phyloP scores from a whole-genome alignment of 2,329 filamentous ascomycete genomes.

The Neonectria punicea region DNA sequence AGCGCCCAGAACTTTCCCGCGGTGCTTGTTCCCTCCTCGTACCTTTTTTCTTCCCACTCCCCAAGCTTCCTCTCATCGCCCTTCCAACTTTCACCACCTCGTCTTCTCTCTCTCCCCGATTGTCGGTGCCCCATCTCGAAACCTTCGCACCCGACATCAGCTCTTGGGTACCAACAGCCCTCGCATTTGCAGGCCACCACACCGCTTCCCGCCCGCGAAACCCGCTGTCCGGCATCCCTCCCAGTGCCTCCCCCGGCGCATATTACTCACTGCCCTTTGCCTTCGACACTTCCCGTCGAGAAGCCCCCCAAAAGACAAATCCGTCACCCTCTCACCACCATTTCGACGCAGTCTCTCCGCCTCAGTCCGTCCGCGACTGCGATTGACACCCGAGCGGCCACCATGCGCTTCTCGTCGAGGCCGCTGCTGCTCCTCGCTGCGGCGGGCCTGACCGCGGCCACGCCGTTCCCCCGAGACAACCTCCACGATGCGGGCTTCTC shows the following conservation, averaged over 20 bases:
- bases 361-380: neutral
- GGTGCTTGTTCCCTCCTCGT: slow-evolving; percentile 28
- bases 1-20: slow-evolving; percentile 40
- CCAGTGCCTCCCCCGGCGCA: slow-evolving; percentile 7
- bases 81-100: slow-evolving; percentile 6
- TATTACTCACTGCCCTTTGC: neutral
- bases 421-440: slow-evolving; percentile 53
- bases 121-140: slow-evolving; percentile 2
- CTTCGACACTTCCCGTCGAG: neutral
- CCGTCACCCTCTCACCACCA: neutral
- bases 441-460: slow-evolving; percentile 50
- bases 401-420: slow-evolving; percentile 41
- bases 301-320: neutral
- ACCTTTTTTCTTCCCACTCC: slow-evolving; percentile 23
- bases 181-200: slow-evolving; percentile 19
- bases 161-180: slow-evolving; percentile 19
- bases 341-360: neutral
- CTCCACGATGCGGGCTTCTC: slow-evolving; percentile 60
- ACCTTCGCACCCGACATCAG: neutral
- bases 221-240: slow-evolving; percentile 38
- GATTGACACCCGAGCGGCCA: slow-evolving; percentile 8
- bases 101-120: neutral
- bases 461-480: slow-evolving; percentile 62
- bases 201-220: slow-evolving; percentile 19
- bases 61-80: slow-evolving; percentile 12